Conservation (phyloP, 768 basidiomycete genomes). For the Lentinula detonsa region DNA sequence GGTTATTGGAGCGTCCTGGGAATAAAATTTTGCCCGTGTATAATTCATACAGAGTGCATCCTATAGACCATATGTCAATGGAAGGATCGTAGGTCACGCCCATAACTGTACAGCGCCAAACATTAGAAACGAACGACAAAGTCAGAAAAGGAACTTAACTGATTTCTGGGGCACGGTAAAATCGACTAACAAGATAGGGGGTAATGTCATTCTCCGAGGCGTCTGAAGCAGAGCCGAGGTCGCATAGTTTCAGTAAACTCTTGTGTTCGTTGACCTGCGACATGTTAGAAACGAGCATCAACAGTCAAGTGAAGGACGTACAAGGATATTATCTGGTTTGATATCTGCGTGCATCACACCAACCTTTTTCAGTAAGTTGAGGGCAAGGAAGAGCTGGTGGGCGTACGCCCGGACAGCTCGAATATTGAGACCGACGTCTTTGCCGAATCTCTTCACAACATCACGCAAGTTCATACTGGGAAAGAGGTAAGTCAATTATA, state of each 20-base stretch:
- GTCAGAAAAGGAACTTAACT: slow-evolving; percentile 41
- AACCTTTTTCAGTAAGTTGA: slow-evolving; percentile 80
- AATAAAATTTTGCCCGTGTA: slow-evolving; percentile 97
- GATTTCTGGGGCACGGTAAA: slow-evolving; percentile 98
- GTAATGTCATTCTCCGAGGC: slow-evolving; percentile 95
- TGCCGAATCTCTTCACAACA: slow-evolving; percentile 96
- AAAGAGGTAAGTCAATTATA: not conserved
- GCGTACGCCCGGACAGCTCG: slow-evolving; percentile 98
- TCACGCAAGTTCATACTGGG: slow-evolving; percentile 95
- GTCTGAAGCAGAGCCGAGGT: slow-evolving; percentile 95
- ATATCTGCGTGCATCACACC: slow-evolving; percentile 98
- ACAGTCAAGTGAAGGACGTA: slow-evolving; percentile 28
- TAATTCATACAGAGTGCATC: slow-evolving; percentile 93
- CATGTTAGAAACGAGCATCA: not conserved
- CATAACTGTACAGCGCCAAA: slow-evolving; percentile 54
- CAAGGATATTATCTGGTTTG: slow-evolving; percentile 97
- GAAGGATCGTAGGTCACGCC: slow-evolving; percentile 93
- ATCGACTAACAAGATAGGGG: slow-evolving; percentile 94
- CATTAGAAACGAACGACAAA: slow-evolving; percentile 10
- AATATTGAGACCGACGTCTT: slow-evolving; percentile 94
- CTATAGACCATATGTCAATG: slow-evolving; percentile 95
- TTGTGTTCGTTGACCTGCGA: slow-evolving; percentile 90
- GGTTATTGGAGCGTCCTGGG: slow-evolving; percentile 94
- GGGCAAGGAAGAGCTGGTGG: slow-evolving; percentile 87
- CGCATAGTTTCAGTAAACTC: slow-evolving; percentile 89